Evolutionary conservation across 257 asterid species (phyloP), one percentile per base, ranked within the genome.

Genomic region (Ehretia macrophylla): DNA sequence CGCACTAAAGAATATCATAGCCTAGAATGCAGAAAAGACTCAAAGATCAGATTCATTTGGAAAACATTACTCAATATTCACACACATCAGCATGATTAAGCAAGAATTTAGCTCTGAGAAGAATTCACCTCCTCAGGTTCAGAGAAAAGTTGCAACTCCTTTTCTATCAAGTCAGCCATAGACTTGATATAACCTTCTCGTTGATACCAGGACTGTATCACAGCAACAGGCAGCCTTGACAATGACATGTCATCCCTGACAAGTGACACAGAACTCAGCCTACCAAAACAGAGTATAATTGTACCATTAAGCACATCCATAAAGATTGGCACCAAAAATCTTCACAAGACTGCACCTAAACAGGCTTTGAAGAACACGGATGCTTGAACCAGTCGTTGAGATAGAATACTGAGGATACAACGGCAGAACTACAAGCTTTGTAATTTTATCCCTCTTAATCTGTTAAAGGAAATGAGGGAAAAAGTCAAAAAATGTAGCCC

Each of bases 391-490:
- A 17, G 99, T 88, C 13, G 99, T 92, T 27, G 99, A 92, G 65
- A 92, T 86, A 53, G 97, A 92, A 70, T 84, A 92, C 40, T 92
- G 99, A 77, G 99, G 97, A 71, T 92, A 92, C 19, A 88, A 90
- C 16, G 99, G 99, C 68, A 92, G 81, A 46, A 92, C 95, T 9
- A 92, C 97, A 16, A 92, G 97, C 79, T 69, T 81, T 8, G 93
- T 85, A 68, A 92, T 83, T 65, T 74, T 71, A 50, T 92, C 99
- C 68, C 82, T 77, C 82, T 92, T 92, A 59, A 92, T 88, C 99
- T 92, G 78, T 71, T 39, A 62, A 27, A 32, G n/a, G 39, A 50
- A 68, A 69, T 21, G 14, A 32, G 35, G 14, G 22, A 32, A 13
- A 11, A 53, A 6, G 32, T 51, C 27, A 54, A 17, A 9, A 9